Evolutionary conservation across 345 rosid genomes (phyloP), one percentile per base, ranked within the genome.

Genomic region (Populus tremula): DNA sequence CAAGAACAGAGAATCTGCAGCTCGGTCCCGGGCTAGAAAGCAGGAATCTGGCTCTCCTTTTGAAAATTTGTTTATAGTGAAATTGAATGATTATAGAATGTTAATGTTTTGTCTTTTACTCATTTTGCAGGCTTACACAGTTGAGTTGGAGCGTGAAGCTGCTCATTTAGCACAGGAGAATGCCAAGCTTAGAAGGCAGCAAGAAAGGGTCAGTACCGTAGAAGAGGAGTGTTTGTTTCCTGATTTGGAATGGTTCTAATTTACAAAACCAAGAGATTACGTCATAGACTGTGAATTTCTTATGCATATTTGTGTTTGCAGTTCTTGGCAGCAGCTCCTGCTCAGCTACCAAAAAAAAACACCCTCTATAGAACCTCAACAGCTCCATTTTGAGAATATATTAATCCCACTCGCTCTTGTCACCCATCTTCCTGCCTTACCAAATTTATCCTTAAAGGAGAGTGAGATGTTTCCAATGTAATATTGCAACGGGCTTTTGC

Each of bases 1-100:
- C 71, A 90, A 88, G 84, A 90, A 88, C 79, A 80, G 93, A 77
- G 93, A 90, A 74, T 88, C 93, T 23, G 90, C 93, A 7, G 90
- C 87, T 49, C 86, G 91, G 64, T 90, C 90, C 77, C 79, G 93
- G 41, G 89, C 90, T n/a, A 82, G 90, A 72, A 90, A 84, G 78
- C 93, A 88, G 89, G 93, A 61, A 80, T 27, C 59, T 84, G 25
- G 59, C 71, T 70, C 23, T 53, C 66, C 47, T 62, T 2, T 61
- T 38, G 23, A 20, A 8, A 36, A 47, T 2, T 72, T 27, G 53
- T n/a, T 36, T 1, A 12, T 27, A 21, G 43, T 12, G 14, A 13
- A 29, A 20, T 71, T 29, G 18, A 49, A 16, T 4, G 14, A 63
- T 7, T n/a, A 27, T 23, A 2, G 27, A 8, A 18, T 18, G 23